Percentiles rank a stretch among this genome's conserved stretches.
These are phyloP conservation scores for Aspergillus fumigatus DNA, from an alignment of 2,329 filamentous ascomycete species.

Conservation along the genomic window DNA sequence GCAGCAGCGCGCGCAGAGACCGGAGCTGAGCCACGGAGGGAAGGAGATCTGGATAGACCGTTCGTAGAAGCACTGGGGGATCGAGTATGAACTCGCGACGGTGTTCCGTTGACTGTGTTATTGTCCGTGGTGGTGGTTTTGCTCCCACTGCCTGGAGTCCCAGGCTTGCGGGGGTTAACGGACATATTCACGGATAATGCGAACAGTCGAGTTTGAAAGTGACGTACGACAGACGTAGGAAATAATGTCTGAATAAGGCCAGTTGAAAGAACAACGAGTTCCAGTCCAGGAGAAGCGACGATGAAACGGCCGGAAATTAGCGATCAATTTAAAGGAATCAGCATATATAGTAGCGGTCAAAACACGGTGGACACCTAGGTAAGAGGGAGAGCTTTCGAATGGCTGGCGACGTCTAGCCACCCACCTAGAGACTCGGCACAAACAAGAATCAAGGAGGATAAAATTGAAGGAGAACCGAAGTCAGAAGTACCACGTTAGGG, in stretches of 20 bases:
- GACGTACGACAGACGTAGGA: constrained; percentile 2
- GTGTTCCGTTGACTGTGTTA: constrained; percentile 30
- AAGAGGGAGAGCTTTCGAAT: constrained; percentile 10
- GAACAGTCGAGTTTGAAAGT: constrained; percentile 1
- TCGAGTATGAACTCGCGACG: constrained; percentile 38
- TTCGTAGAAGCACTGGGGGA: constrained; percentile 48
- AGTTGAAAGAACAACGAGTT: constrained; percentile 1
- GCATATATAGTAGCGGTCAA: constrained; percentile 23
- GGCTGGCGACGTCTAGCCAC: constrained; percentile 1
- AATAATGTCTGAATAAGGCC: constrained; percentile 11
- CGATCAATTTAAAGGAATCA: constrained; percentile 20
- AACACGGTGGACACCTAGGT: constrained; percentile 19
- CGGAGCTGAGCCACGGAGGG: constrained; percentile 52
- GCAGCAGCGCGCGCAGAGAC: constrained; percentile 70
- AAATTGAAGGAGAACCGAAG: not conserved
- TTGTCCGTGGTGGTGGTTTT: constrained; percentile 28
- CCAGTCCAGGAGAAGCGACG: constrained; percentile 4
- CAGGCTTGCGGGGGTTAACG: constrained; percentile 41
- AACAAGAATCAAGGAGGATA: not conserved
- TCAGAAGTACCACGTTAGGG: constrained; percentile 9
- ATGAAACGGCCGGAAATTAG: constrained; percentile 25
- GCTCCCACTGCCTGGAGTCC: constrained; percentile 29
- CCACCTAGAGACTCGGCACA: not conserved
- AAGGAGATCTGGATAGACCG: constrained; percentile 57
- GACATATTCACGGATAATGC: constrained; percentile 33